phyloP scores from a whole-genome alignment of 2,329 filamentous ascomycete genomes.

The Claviceps maximensis region DNA sequence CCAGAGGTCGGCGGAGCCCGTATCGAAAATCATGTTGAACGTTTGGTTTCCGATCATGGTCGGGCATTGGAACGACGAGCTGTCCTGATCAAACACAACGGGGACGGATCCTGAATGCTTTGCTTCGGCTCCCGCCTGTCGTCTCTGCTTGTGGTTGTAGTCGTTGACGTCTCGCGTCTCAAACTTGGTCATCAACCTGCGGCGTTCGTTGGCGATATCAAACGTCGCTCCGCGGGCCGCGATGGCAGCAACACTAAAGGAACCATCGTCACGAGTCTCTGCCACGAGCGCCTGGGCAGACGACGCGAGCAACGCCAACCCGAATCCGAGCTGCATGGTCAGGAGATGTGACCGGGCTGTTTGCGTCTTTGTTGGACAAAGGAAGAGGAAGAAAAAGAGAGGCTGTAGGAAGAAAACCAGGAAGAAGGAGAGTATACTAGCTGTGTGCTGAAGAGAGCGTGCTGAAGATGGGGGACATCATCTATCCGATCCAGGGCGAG shows the following conservation, averaged over 20 bases:
- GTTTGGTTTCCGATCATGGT: slow-evolving; percentile 45
- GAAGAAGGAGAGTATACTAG: neutral
- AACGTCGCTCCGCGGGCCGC: neutral
- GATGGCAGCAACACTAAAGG: neutral
- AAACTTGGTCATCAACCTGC: neutral
- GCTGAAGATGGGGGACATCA: too few relatives aligned
- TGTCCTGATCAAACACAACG: neutral
- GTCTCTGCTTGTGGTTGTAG: too few relatives aligned
- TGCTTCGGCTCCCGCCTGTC: too few relatives aligned
- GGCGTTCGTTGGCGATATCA: neutral
- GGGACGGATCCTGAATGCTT: too few relatives aligned
- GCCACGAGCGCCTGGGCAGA: neutral
- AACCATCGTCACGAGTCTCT: neutral
- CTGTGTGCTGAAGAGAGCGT: too few relatives aligned
- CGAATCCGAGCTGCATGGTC: neutral
- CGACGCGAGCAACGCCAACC: neutral
- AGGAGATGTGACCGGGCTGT: neutral
- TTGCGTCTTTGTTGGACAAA: too few relatives aligned
- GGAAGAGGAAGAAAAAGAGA: neutral
- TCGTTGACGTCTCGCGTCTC: neutral
- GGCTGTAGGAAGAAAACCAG: neutral
- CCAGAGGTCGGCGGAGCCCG: neutral
- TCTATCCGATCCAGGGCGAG: too few relatives aligned
- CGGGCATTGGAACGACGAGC: neutral
- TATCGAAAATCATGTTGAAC: slow-evolving; percentile 17